Evolutionary conservation across 176 grass and related monocot species (phyloP), one percentile per base, ranked within the genome.

Genomic region (Saccharum officinarum): DNA sequence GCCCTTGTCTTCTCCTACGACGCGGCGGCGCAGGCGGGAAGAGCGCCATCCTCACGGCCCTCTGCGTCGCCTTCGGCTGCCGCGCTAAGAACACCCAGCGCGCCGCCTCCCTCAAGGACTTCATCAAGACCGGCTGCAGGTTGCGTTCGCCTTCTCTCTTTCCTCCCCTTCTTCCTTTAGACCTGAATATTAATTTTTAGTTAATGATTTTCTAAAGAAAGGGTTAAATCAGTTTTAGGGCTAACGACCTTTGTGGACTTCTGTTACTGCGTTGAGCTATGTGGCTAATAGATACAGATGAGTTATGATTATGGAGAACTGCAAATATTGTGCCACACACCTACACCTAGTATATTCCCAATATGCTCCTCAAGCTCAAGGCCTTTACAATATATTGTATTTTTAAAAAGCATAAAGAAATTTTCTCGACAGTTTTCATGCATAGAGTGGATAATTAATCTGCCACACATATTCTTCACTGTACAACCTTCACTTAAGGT

Each of bases 71-170:
- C n/a, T 98, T 98, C 69, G 96, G 93, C 33, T 93, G 73, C 87
- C 96, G 93, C 55, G 91, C 95, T 34, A 98, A 89, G 86, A 94
- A 67, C 52, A 98, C 93, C 37, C 93, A 98, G 75, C 91, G 96
- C 76, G 96, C 96, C 1, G 82, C 93, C 25, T 33, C 80, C 1
- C 85, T 98, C 46, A 95, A 95, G 74, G 96, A 94, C 39, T 98
- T 98, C 75, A 95, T 98, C 90, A 98, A 98, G 89, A 94, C 87
- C 15, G 89, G 91, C 8, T 95, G 93, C 93, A 95, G 93, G 96
- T 98, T 75, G n/a, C 52, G 38, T 22, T 49, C 40, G 25, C 47
- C 47, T 65, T 82, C 28, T 47, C 42, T 61, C 6, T 5, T 8
- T 18, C 0, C 2, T 17, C 23, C 14, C 7, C 30, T 47, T 22